Percentiles rank a stretch among this genome's conserved stretches.
These are phyloP conservation scores for Conoideocrella luteorostrata DNA, from an alignment of 2,329 filamentous ascomycete genomes.

Conservation along the genomic window DNA sequence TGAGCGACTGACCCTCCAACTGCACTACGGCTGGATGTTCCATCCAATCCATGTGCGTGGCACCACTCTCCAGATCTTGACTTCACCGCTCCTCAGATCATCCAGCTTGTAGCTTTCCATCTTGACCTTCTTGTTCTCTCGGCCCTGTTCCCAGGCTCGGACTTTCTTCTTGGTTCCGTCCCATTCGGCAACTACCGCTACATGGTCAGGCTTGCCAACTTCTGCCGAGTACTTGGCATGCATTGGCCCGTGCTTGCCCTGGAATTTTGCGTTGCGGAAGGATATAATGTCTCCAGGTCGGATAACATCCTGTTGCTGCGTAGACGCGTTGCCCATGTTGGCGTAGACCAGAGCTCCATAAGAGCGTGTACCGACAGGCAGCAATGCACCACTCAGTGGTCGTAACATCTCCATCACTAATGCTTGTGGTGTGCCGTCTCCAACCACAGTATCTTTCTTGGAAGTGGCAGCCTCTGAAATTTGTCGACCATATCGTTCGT, in stretches of 20 bases:
- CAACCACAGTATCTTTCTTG: constrained; percentile 75
- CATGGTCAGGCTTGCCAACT: constrained; percentile 83
- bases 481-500: constrained; percentile 71
- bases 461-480: constrained; percentile 64
- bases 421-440: constrained; percentile 72
- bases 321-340: constrained; percentile 90
- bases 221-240: constrained; percentile 89
- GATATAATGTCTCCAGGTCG: constrained; percentile 87
- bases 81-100: constrained; percentile 86
- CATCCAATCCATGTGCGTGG: constrained; percentile 88
- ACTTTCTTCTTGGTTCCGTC: constrained; percentile 98
- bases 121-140: constrained; percentile 90
- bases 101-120: constrained; percentile 90
- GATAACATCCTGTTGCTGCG: constrained; percentile 87
- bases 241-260: constrained; percentile 92
- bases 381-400: constrained; percentile 65
- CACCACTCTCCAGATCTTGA: constrained; percentile 96
- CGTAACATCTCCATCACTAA: constrained; percentile 75
- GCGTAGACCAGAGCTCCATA: constrained; percentile 91
- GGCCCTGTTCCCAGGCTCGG: constrained; percentile 86
- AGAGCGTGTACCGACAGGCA: constrained; percentile 78
- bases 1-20: constrained; percentile 14
- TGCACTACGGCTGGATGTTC: constrained; percentile 55
- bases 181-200: constrained; percentile 90
- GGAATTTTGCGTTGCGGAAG: constrained; percentile 87